Evolutionary conservation across 2,329 filamentous ascomycete genomes (phyloP).

Genomic region (Aspergillus alliaceus): DNA sequence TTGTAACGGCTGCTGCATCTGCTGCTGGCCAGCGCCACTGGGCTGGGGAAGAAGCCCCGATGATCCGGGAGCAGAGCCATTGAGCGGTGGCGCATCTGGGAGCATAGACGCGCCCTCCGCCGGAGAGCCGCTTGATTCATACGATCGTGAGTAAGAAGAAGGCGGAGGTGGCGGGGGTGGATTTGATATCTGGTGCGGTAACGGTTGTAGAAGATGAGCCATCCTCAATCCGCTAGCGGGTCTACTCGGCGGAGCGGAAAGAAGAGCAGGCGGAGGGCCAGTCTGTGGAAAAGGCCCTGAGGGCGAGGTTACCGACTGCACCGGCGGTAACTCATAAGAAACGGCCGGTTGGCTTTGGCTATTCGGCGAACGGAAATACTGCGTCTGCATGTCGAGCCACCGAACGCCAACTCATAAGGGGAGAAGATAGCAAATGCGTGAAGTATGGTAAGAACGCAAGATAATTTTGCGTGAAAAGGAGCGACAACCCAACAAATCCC

Average conservation of each 20-base stretch:
- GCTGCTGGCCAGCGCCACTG: slow-evolving; percentile 48
- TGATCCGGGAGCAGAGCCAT: slow-evolving; percentile 43
- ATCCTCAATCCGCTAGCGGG: slow-evolving; percentile 42
- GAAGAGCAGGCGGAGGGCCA: slow-evolving; percentile 26
- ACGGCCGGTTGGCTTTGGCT: slow-evolving; percentile 24
- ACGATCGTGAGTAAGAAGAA: slow-evolving; percentile 37
- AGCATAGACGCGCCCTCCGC: slow-evolving; percentile 36
- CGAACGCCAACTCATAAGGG: slow-evolving; percentile 20
- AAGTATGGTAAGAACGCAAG: background rate
- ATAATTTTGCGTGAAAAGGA: background rate
- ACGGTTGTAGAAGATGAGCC: slow-evolving; percentile 41
- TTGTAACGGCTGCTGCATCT: slow-evolving; percentile 64
- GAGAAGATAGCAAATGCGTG: background rate
- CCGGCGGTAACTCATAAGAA: slow-evolving; percentile 35
- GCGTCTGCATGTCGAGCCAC: slow-evolving; percentile 31
- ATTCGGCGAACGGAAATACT: slow-evolving; percentile 31
- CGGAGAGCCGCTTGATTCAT: slow-evolving; percentile 42
- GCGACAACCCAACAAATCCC: slow-evolving; percentile 1
- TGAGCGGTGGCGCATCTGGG: slow-evolving; percentile 35
- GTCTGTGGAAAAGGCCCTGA: slow-evolving; percentile 26
- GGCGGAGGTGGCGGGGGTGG: slow-evolving; percentile 23
- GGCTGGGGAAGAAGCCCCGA: slow-evolving; percentile 30
- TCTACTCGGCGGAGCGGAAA: slow-evolving; percentile 40
- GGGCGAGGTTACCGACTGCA: slow-evolving; percentile 37
- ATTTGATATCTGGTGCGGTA: slow-evolving; percentile 26